Conservation (phyloP, 2,329 filamentous ascomycete species). For the Penicillium freii region DNA sequence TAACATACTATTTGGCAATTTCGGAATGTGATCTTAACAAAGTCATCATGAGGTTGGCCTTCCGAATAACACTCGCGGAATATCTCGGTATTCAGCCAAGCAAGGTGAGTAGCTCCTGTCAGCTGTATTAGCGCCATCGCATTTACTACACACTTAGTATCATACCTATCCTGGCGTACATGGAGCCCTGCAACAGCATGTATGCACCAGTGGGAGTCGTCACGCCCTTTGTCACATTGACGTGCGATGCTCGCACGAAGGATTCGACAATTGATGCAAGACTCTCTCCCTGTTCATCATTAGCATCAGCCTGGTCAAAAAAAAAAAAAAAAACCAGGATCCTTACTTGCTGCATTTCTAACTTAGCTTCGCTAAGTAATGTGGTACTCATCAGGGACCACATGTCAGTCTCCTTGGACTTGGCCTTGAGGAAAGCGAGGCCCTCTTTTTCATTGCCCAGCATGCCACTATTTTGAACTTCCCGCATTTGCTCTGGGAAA, state of each 20-base stretch:
- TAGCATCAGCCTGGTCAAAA: conserved; percentile 8
- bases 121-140: conserved; percentile 15
- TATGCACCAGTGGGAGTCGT: conserved; percentile 71
- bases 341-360: conserved; percentile 68
- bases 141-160: not conserved
- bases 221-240: conserved; percentile 75
- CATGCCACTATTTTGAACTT: conserved; percentile 69
- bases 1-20: conserved; percentile 60
- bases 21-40: conserved; percentile 70
- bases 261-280: conserved; percentile 67
- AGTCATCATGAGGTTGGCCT: conserved; percentile 70
- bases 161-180: conserved; percentile 74
- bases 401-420: conserved; percentile 82
- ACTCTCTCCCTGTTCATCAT: conserved; percentile 52
- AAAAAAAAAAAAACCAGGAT: too few relatives aligned
- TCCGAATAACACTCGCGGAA: conserved; percentile 71
- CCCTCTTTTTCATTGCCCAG: conserved; percentile 77
- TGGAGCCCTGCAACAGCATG: conserved; percentile 66
- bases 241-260: conserved; percentile 76
- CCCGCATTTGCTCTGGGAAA: conserved; percentile 71
- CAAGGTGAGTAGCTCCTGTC: conserved; percentile 53
- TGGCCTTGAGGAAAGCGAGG: conserved; percentile 76
- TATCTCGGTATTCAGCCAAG: conserved; percentile 63
- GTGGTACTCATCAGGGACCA: conserved; percentile 81
- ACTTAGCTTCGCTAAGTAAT: conserved; percentile 79